phyloP scores from a whole-genome alignment of 805 yeast species.

The Cyberlindnera mississippiensis region DNA sequence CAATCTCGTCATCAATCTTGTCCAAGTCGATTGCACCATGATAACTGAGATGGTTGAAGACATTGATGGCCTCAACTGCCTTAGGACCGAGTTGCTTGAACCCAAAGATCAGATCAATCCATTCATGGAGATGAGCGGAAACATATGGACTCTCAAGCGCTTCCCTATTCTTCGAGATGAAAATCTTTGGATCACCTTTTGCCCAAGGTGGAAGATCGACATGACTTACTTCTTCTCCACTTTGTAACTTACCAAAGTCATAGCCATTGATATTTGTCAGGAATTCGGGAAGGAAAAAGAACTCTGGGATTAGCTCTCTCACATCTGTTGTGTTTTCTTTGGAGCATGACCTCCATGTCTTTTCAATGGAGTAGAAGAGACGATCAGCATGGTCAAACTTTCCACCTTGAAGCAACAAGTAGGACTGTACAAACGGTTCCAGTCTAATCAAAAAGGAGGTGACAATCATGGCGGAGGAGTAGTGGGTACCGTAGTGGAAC shows the following conservation, averaged over 20 bases:
- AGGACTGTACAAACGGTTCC: constrained; percentile 78
- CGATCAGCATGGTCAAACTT: constrained; percentile 87
- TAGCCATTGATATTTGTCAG: constrained; percentile 59
- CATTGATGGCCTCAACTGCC: constrained; percentile 66
- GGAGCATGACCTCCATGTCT: constrained; percentile 80
- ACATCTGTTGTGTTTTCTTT: constrained; percentile 82
- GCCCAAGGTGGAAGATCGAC: constrained; percentile 86
- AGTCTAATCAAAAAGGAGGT: constrained; percentile 73
- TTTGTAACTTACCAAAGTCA: constrained; percentile 69
- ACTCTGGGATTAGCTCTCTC: constrained; percentile 83
- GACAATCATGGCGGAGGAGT: constrained; percentile 92
- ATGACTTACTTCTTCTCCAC: constrained; percentile 49
- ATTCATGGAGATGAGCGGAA: constrained; percentile 66
- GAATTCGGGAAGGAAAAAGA: constrained; percentile 79
- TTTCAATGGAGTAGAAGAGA: constrained; percentile 65
- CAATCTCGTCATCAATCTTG: constrained; percentile 65
- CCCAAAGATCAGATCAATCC: constrained; percentile 89
- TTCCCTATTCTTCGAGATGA: constrained; percentile 70
- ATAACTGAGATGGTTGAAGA: constrained; percentile 80
- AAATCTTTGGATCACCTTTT: constrained; percentile 65
- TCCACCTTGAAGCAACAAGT: constrained; percentile 78
- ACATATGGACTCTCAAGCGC: constrained; percentile 84
- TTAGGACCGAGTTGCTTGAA: constrained; percentile 68
- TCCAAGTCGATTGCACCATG: constrained; percentile 81
- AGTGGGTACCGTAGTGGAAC: constrained; percentile 91